phyloP scores from a whole-genome alignment of 306 rosid species.

The Pachyrhizus erosus region DNA sequence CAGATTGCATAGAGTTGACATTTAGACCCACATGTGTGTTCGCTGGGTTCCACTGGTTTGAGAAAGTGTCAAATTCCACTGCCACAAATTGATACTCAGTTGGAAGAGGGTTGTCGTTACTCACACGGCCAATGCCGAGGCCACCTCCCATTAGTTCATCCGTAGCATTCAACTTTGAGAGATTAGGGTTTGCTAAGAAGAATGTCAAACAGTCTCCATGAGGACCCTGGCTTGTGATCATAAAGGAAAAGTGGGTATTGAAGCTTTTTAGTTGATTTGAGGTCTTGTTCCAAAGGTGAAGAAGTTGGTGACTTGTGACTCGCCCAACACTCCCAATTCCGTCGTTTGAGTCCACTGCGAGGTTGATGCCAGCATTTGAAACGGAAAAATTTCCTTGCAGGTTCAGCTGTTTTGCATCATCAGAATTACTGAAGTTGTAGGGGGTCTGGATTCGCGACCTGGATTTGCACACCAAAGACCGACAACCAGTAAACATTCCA shows the following conservation, averaged over 20 bases:
- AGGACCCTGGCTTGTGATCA: not conserved
- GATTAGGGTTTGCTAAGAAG: constrained; percentile 47
- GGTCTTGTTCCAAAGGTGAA: constrained; percentile 46
- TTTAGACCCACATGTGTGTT: constrained; percentile 32
- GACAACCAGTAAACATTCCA: constrained; percentile 33
- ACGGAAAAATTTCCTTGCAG: constrained; percentile 18
- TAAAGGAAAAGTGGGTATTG: constrained; percentile 48
- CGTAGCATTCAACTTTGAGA: not conserved
- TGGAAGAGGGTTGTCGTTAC: not conserved
- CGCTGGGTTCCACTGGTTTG: constrained; percentile 32
- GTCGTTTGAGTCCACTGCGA: not conserved
- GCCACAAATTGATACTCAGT: constrained; percentile 41
- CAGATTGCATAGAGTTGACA: constrained; percentile 27
- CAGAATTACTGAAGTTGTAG: not conserved
- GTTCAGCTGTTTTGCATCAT: not conserved
- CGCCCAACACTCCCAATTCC: constrained; percentile 26
- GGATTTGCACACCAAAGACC: constrained; percentile 46
- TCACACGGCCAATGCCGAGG: constrained; percentile 41
- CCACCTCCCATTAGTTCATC: constrained; percentile 4
- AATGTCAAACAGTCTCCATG: constrained; percentile 54
- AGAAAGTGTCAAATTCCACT: constrained; percentile 57
- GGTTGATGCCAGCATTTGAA: constrained; percentile 4
- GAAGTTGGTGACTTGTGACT: not conserved
- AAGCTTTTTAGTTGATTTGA: constrained; percentile 42
- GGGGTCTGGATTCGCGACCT: constrained; percentile 26